Base-by-base conservation (phyloP, 2,329 filamentous ascomycete species). In the Pestalotiopsis sp. region DNA sequence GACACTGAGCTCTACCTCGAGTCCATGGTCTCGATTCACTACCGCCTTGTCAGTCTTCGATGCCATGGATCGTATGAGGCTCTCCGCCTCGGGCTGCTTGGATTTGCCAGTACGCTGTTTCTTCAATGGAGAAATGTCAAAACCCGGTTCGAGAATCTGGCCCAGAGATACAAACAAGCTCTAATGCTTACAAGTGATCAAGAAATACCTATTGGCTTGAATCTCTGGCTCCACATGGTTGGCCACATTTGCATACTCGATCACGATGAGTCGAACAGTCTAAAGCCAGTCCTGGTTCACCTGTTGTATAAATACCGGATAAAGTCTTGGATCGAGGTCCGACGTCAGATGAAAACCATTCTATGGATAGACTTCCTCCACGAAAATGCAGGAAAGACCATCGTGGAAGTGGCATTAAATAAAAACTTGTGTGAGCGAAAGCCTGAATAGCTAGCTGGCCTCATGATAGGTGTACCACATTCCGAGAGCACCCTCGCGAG, bases 91-190 rank as follows among this genome's bases (percentile, higher is more conserved):
- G 63, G 27, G 11, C 63, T 65, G n/a, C n/a, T 65, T 3, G 63
- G 20, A 1, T 65, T 65, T 56, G 39, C 63, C 13, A 65, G 63
- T 11, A 65, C 45, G 6, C 45, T 65, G 3, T 65, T 65, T 25
- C 45, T 65, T 52, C 63, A 56, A 41, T 65, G 63, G 63, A 20
- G 45, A 17, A 39, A 41, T 17, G 12, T 65, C 13, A 65, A 65
- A 25, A 23, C 23, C 4, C 63, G 63, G 3, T 65, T 23, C 23
- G 63, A 65, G 45, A 17, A 65, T 36, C 39, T 65, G 25, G 36
- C 45, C 13, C 20, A 31, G 25, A 12, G 41, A 7, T 41, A 57
- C 17, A 65, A 23, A 3, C 14, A 20, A 23, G 59, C 36, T n/a
- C n/a, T 61, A 5, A 23, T 27, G 14, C n/a, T 61, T 20, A 12